Evolutionary conservation across 2,329 filamentous ascomycete species (phyloP).

Genomic region (Exophiala spinifera): DNA sequence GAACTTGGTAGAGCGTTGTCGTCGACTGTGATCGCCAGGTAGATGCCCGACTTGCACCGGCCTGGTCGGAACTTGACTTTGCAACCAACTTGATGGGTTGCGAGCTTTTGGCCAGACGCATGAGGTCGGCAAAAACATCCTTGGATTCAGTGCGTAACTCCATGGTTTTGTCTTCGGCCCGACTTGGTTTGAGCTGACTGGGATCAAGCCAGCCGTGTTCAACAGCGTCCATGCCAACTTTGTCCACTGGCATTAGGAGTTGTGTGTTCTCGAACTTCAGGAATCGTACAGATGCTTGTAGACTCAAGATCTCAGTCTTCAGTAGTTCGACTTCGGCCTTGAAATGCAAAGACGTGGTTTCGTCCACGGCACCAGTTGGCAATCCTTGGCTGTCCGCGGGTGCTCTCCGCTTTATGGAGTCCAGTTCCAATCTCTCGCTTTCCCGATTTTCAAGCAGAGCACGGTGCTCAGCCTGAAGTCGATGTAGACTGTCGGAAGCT

Average conservation of each 20-base stretch:
- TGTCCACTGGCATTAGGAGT: slow-evolving; percentile 21
- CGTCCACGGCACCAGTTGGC: slow-evolving; percentile 35
- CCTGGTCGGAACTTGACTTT: neutral
- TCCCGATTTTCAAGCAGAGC: slow-evolving; percentile 40
- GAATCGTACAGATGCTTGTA: slow-evolving; percentile 47
- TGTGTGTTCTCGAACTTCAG: slow-evolving; percentile 46
- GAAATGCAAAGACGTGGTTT: slow-evolving; percentile 39
- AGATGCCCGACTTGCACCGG: neutral
- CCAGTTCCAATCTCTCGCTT: slow-evolving; percentile 41
- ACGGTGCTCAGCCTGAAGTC: slow-evolving; percentile 39
- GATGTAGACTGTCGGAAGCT: slow-evolving; percentile 34
- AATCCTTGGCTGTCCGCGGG: slow-evolving; percentile 38
- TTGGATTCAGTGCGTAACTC: slow-evolving; percentile 41
- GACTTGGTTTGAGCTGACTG: slow-evolving; percentile 12
- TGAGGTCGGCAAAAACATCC: slow-evolving; percentile 42
- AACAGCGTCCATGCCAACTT: slow-evolving; percentile 25
- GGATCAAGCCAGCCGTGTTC: slow-evolving; percentile 45
- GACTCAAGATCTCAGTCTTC: slow-evolving; percentile 39
- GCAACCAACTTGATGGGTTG: slow-evolving; percentile 39
- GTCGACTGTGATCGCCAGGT: slow-evolving; percentile 43
- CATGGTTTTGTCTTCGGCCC: slow-evolving; percentile 21
- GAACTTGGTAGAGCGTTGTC: slow-evolving; percentile 43
- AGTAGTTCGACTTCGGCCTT: slow-evolving; percentile 24
- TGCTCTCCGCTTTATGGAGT: slow-evolving; percentile 44
- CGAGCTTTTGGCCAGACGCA: slow-evolving; percentile 43